Evolutionary conservation across 306 rosid species (phyloP), one percentile per base, ranked within the genome.

Genomic region (Canavalia gladiata): DNA sequence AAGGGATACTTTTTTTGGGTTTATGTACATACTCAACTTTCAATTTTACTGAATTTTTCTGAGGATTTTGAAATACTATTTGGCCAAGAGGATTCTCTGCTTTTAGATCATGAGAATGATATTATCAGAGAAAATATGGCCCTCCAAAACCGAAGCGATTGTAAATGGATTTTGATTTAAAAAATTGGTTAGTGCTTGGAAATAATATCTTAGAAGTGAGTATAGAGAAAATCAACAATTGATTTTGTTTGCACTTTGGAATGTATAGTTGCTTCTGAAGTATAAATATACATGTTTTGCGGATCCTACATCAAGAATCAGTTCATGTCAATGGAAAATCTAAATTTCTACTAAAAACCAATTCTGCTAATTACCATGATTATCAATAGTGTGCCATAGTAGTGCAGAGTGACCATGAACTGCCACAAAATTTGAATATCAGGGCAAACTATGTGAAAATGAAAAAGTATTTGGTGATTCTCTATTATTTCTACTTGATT

Each of bases 21-120:
- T 74, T 25, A 43, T 45, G 46, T 57, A 49, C 10, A 47, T 49
- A 29, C 49, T 13, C 42, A 50, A 50, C 46, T 37, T 49, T 18
- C 34, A 7, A 51, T 41, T 54, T 52, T 50, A 50, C 34, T 56
- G 33, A 73, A 29, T 13, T 2, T 67, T 34, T 80, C 4, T 52
- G 13, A 56, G 50, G 46, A 2, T 25, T 45, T 57, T 33, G 25
- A 42, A 63, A 73, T 29, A 8, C 3, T 1, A 35, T 42, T 42
- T 78, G 64, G 72, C 33, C 2, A 67, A 78, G 72, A 47, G 60
- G 13, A 11, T 50, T 55, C 6, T 52, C 28, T 43, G 10, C 73
- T 45, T 72, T 64, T 45, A 64, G n/a, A 7, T 4, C 10, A 56
- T 76, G 39, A 31, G 55, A 52, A 33, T 56, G 67, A 39, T 11